These are phyloP conservation scores for Puccinia novopanici DNA, from an alignment of 1,284 basidiomycete genomes.

Conservation along the genomic window DNA sequence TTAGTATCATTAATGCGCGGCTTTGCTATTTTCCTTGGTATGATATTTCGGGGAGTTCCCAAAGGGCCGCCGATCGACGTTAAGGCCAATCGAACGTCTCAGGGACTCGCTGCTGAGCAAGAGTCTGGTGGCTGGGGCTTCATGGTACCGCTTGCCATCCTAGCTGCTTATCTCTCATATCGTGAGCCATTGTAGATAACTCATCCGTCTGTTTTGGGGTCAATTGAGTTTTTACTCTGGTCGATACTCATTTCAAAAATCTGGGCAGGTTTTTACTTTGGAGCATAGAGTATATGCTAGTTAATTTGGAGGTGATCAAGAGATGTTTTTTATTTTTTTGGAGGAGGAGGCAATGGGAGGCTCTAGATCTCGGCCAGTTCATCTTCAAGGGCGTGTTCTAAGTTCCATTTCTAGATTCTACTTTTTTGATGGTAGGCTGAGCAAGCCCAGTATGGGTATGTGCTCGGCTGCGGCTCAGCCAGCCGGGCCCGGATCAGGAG, in stretches of 20 bases:
- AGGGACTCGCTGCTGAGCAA: not conserved
- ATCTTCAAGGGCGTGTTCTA: no score
- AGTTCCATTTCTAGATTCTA: no score
- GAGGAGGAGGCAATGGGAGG: no score
- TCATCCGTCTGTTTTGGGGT: not conserved
- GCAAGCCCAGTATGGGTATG: no score
- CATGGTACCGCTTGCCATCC: constrained; percentile 71
- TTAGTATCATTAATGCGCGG: no score
- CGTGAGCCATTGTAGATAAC: constrained; percentile 13
- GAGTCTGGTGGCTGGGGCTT: constrained; percentile 27
- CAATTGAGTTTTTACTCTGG: not conserved
- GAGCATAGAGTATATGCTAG: not conserved
- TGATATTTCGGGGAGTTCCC: constrained; percentile 17
- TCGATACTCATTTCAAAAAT: not conserved
- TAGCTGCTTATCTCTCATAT: constrained; percentile 77
- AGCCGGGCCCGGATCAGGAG: no score
- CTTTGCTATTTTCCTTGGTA: not conserved
- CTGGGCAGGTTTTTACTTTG: constrained; percentile 4
- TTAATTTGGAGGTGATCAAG: no score
- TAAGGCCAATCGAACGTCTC: constrained; percentile 17
- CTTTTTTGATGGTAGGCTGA: no score
- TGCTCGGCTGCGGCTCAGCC: no score
- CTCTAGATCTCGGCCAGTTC: no score
- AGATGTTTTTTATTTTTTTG: no score
- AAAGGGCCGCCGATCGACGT: constrained; percentile 11